Percentiles rank a stretch among this genome's conserved stretches.
Conservation (phyloP, 108 stramenopile genomes). For the Cyclotella atomus region DNA sequence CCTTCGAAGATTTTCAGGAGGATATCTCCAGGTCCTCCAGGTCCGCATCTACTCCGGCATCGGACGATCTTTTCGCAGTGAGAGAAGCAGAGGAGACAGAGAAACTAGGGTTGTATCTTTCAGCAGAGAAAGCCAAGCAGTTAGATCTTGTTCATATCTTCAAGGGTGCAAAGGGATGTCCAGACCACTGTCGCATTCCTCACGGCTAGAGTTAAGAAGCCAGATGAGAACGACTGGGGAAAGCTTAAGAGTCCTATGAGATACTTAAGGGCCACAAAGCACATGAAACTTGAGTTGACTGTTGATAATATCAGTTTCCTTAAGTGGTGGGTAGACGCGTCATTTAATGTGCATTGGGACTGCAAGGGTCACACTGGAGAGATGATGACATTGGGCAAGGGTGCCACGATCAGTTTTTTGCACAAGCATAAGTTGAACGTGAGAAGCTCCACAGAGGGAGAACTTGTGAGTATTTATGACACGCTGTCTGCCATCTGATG, state of each 20-base stretch:
- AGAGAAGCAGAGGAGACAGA: not conserved
- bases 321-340: not conserved
- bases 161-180: not conserved
- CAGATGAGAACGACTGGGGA: not conserved
- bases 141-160: not conserved
- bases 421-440: not conserved
- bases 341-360: not conserved
- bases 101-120: not conserved
- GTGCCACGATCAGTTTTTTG: not conserved
- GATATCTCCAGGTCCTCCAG: not conserved
- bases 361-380: not conserved
- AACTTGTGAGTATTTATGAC: not conserved
- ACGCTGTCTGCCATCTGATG: not conserved
- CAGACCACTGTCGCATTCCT: not conserved
- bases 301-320: not conserved
- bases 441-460: not conserved
- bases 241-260: not conserved
- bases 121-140: not conserved
- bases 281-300: not conserved
- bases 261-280: not conserved
- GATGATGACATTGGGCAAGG: not conserved
- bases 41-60: not conserved
- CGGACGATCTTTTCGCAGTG: not conserved
- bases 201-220: not conserved
- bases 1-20: not conserved